These are phyloP conservation scores for Davidsoniella eucalypti DNA, from an alignment of 2,329 filamentous ascomycete genomes.

Conservation along the genomic window DNA sequence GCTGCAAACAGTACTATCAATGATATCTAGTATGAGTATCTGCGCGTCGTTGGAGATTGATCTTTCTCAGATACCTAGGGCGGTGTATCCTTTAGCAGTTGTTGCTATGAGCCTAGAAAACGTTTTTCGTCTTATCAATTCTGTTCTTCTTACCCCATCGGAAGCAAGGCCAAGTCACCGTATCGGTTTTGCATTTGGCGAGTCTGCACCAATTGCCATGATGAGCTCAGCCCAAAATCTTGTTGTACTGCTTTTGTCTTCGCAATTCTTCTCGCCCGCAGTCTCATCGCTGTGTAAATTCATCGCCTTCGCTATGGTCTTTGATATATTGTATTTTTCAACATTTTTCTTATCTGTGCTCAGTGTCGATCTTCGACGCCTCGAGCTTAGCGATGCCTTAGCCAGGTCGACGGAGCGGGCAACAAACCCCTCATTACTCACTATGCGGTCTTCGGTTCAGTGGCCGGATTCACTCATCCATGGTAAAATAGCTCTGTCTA, in stretches of 20 bases:
- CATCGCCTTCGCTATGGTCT: slow-evolving; percentile 54
- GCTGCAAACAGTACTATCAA: slow-evolving; percentile 52
- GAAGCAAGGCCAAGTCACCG: slow-evolving; percentile 51
- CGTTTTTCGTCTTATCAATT: slow-evolving; percentile 62
- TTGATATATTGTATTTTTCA: slow-evolving; percentile 63
- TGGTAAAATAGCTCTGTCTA: slow-evolving; percentile 51
- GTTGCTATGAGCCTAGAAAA: slow-evolving; percentile 64
- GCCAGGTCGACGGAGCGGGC: slow-evolving; percentile 26
- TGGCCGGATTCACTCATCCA: slow-evolving; percentile 48
- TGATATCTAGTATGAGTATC: slow-evolving; percentile 64
- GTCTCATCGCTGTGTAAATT: slow-evolving; percentile 64
- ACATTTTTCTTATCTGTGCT: slow-evolving; percentile 69
- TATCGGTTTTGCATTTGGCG: slow-evolving; percentile 57
- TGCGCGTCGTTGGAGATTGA: slow-evolving; percentile 63
- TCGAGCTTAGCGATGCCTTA: slow-evolving; percentile 59
- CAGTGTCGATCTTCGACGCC: slow-evolving; percentile 60
- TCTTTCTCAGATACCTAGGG: slow-evolving; percentile 55
- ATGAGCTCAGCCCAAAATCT: slow-evolving; percentile 54
- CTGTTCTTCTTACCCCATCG: slow-evolving; percentile 54
- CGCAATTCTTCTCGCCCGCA: slow-evolving; percentile 48
- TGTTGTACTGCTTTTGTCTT: slow-evolving; percentile 47
- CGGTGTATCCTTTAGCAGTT: slow-evolving; percentile 61
- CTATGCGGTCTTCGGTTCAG: slow-evolving; percentile 2
- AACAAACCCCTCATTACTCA: slow-evolving; percentile 16
- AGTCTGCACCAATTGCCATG: slow-evolving; percentile 54